Evolutionary conservation across 2,329 filamentous ascomycete species (phyloP), one percentile per base, ranked within the genome.

Genomic region (Parastagonospora nodorum): DNA sequence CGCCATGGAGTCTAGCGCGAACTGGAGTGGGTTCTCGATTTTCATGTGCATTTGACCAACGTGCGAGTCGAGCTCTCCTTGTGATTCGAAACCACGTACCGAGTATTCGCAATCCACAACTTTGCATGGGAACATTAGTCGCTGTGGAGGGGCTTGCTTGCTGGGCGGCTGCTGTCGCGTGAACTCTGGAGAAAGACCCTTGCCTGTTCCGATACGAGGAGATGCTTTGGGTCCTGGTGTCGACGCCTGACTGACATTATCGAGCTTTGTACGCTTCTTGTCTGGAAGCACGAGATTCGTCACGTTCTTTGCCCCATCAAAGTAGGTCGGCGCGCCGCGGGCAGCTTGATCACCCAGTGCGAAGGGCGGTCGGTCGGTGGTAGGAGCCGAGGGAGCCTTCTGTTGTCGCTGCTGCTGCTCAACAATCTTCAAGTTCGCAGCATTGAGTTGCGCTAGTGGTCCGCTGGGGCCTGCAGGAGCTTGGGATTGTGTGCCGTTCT

Each of bases 251-350:
- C 73, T 78, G 29, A 64, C 70, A 5, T 63, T 64, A 12, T 74
- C 75, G 30, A 75, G 68, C 74, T 83, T 84, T 45, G 78, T 77
- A 61, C 78, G 82, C 74, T 86, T 87, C 48, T 77, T 75, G 2
- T 80, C 77, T 14, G 84, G 84, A 19, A 86, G 69, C 40, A 83
- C 81, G 40, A 87, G 75, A 55, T 84, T 82, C 43, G 79, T 82
- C 42, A 86, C 76, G 42, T 78, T 75, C 15, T 77, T 78, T 15
- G 77, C 75, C 8, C 76, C 61, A 36, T 69, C 77, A 48, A 84
- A 82, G 44, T 81, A 82, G 53, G 80, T 79, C 8, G 84, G 83
- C 49, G 84, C 77, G 19, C 84, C 83, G 47, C 81, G 78, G 12
- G 83, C 83, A 41, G 81, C 82, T 24, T 78, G 75, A 12, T 76